Evolutionary conservation across 164 flowering plant genomes (phyloP).

Genomic region (Saururus chinensis): DNA sequence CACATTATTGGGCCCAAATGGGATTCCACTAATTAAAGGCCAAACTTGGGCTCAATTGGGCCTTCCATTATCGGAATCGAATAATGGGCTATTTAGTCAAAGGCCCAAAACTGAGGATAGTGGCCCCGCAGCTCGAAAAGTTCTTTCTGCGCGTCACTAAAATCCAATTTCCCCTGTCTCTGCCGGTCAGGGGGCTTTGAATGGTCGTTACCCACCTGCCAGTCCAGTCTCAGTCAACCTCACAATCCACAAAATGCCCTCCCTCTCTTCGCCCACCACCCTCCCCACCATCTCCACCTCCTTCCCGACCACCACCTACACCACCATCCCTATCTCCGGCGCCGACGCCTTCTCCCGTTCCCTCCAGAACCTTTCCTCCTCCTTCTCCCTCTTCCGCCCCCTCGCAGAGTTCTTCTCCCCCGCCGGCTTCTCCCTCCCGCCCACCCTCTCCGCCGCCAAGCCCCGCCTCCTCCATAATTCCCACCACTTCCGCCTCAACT

Average conservation of each 20-base stretch:
- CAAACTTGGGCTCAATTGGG: no score
- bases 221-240: not conserved
- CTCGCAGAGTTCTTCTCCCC: conserved; percentile 3
- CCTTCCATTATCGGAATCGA: no score
- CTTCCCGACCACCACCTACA: conserved; percentile 1
- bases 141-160: no score
- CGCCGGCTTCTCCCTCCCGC: conserved; percentile 3
- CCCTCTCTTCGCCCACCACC: not conserved
- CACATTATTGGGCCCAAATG: no score
- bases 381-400: conserved; percentile 2
- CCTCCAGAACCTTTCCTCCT: conserved; percentile 1
- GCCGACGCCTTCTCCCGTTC: conserved; percentile 4
- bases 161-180: no score
- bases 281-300: not conserved
- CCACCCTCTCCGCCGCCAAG: not conserved
- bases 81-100: no score
- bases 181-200: no score
- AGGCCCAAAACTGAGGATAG: no score
- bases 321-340: conserved; percentile 7
- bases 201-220: no score
- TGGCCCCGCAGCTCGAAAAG: no score
- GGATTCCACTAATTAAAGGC: no score
- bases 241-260: conserved; percentile 1
- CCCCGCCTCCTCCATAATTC: not conserved
- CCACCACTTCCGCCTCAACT: conserved; percentile 7